phyloP scores from a whole-genome alignment of 768 basidiomycete genomes.

The Suillus hirtellus region DNA sequence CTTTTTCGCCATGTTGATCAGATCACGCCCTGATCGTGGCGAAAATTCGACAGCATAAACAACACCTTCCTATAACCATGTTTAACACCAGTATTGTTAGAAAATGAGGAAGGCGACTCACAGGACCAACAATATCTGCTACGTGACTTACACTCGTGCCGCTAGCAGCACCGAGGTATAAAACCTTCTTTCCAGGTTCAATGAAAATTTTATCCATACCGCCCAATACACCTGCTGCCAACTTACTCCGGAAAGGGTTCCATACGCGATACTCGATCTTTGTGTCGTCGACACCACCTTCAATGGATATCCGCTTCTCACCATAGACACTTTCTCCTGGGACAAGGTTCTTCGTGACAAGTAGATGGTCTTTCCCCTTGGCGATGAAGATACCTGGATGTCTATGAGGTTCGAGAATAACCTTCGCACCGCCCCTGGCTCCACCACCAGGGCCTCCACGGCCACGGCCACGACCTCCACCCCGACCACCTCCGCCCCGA shows the following conservation, averaged over 20 bases:
- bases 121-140: constrained; percentile 97
- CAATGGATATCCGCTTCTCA: constrained; percentile 94
- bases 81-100: constrained; percentile 17
- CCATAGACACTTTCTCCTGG: constrained; percentile 98
- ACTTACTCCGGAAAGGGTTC: constrained; percentile 98
- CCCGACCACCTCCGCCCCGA: constrained; percentile 37
- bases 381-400: constrained; percentile 96
- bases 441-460: constrained; percentile 69
- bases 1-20: constrained; percentile 99
- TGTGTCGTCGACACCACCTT: constrained; percentile 68
- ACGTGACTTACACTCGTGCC: constrained; percentile 99
- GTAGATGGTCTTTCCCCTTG: constrained; percentile 93
- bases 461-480: constrained; percentile 50
- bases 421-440: constrained; percentile 79
- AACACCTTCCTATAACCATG: constrained; percentile 70
- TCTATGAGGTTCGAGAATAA: constrained; percentile 92
- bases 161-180: constrained; percentile 97
- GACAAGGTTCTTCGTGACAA: constrained; percentile 97
- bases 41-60: constrained; percentile 99
- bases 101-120: constrained; percentile 38
- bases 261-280: constrained; percentile 98
- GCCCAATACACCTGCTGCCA: constrained; percentile 95
- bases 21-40: constrained; percentile 90
- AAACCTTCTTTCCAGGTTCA: constrained; percentile 89
- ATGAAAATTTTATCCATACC: constrained; percentile 95